Base-by-base conservation (phyloP, 2,329 filamentous ascomycete species). In the Didymella arachidicola region DNA sequence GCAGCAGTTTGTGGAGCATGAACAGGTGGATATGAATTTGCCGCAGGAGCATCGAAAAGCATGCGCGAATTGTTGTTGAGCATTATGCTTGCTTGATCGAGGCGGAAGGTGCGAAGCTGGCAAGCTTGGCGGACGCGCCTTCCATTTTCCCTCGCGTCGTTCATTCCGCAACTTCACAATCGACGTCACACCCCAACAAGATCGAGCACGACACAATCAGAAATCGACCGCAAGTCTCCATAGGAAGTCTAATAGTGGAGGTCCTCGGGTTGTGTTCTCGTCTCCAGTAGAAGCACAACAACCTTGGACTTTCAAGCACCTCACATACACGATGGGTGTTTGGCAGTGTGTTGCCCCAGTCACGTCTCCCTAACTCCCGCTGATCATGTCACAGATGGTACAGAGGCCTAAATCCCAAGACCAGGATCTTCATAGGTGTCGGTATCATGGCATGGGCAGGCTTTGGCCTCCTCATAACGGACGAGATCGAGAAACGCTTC, bases 391-490 rank as follows among this genome's bases (percentile, higher is more conserved):
- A 7, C 18, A 78, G 77, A 46, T 74, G 70, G 69, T 96, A 93
- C 80, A 88, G 84, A 72, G 86, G 85, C 68, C 87, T 96, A 53
- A 80, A 88, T 3, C 85, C 89, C 18, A 88, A 85, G 66, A 89
- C 90, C 25, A 89, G 90, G 56, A 79, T 91, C 41, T 79, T 88
- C 46, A 83, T 96, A 62, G 93, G 93, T 66, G 74, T 87, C 47
- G 89, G 87, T 67, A 79, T 96, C 65, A 86, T 97, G 71, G 86
- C 86, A 32, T 97, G 92, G 86, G 92, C 91, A 14, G 79, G 82
- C 39, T 79, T 87, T 39, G 93, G 92, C 16, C 82, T 95, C n/a
- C 88, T 89, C 72, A 72, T 91, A 18, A 87, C 89, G 5, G 90
- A 94, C 72, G 82, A 83, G 57, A 87, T 89, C 16, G 93, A 94